These are phyloP conservation scores for Penicillium mononematosum DNA, from an alignment of 495 filamentous ascomycete genomes.

Conservation along the genomic window DNA sequence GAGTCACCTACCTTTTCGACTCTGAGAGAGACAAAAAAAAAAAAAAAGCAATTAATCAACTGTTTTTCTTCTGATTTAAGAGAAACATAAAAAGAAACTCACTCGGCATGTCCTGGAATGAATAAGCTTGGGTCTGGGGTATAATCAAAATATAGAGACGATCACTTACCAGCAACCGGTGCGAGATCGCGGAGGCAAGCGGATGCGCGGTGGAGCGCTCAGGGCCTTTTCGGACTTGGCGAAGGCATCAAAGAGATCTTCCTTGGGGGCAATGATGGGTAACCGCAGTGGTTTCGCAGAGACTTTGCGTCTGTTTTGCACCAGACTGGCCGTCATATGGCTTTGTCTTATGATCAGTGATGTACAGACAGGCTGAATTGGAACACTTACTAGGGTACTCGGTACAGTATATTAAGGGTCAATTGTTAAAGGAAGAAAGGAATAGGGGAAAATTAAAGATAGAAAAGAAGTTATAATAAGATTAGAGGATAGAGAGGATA, in stretches of 20 bases:
- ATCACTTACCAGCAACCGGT: slow-evolving; percentile 54
- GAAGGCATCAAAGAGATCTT: slow-evolving; percentile 28
- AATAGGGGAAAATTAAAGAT: slow-evolving; percentile 10
- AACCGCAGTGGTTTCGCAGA: slow-evolving; percentile 41
- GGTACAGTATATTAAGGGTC: neutral
- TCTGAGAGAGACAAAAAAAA: slow-evolving; percentile 31
- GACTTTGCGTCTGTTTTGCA: slow-evolving; percentile 35
- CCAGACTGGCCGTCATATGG: slow-evolving; percentile 41
- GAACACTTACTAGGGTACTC: slow-evolving; percentile 6
- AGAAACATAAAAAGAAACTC: slow-evolving; percentile 22
- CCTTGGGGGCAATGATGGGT: slow-evolving; percentile 51
- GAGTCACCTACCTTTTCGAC: slow-evolving; percentile 48
- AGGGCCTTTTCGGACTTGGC: slow-evolving; percentile 30
- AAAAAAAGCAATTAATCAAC: slow-evolving; percentile 20
- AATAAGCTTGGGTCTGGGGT: slow-evolving; percentile 9
- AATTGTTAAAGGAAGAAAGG: slow-evolving; percentile 10
- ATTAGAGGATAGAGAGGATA: neutral
- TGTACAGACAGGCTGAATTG: slow-evolving; percentile 10
- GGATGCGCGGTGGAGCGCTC: slow-evolving; percentile 42
- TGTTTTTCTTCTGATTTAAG: slow-evolving; percentile 1
- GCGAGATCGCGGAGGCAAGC: slow-evolving; percentile 52
- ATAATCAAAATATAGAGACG: slow-evolving; percentile 10
- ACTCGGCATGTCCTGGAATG: slow-evolving; percentile 50
- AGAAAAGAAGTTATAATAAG: neutral
- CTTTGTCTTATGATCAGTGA: slow-evolving; percentile 10